Evolutionary conservation across 495 filamentous ascomycete genomes (phyloP), one percentile per base, ranked within the genome.

Genomic region (Penicillium arizonense): DNA sequence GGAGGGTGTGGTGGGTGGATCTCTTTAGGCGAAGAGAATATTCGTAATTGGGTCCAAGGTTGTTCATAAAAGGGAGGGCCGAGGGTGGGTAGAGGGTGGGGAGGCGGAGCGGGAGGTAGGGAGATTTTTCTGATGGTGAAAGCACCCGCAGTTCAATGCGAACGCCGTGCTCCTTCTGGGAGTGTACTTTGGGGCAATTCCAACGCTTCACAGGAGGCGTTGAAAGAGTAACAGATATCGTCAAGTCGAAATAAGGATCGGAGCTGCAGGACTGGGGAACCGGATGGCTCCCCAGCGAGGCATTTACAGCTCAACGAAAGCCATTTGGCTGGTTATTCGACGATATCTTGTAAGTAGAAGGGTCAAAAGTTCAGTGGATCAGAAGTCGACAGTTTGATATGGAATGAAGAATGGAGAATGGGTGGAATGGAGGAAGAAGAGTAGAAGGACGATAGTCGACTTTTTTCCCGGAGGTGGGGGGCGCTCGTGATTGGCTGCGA

Each of bases 301-400:
- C 77, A 74, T 89, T 91, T 89, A 95, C 87, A 95, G 89, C 88
- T 87, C 88, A 90, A 84, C 88, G 88, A 90, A 82, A 76, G 87
- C 87, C 87, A 77, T 88, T 74, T 70, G 72, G 86, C 87, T 86
- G 77, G 78, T 83, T 82, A 78, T 79, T 90, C 84, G 89, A 95
- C 90, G 84, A 87, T 88, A 86, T 83, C 80, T 77, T 58, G 65
- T 47, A 52, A 24, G 51, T 44, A 50, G 46, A 41, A 55, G 58
- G 61, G 60, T 59, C 52, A 55, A 52, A 67, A 63, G 59, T 63
- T 69, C 70, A 55, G 72, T 68, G 48, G 39, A 46, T 44, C 36
- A 20, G 58, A 59, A 56, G 40, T 34, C 59, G 62, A 63, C 42
- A 54, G 52, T 38, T 54, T 55, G 62, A 63, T 61, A 50, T 62